Evolutionary conservation across 352 stramenopile genomes (phyloP).

Genomic region (Phytophthora pluvialis): DNA sequence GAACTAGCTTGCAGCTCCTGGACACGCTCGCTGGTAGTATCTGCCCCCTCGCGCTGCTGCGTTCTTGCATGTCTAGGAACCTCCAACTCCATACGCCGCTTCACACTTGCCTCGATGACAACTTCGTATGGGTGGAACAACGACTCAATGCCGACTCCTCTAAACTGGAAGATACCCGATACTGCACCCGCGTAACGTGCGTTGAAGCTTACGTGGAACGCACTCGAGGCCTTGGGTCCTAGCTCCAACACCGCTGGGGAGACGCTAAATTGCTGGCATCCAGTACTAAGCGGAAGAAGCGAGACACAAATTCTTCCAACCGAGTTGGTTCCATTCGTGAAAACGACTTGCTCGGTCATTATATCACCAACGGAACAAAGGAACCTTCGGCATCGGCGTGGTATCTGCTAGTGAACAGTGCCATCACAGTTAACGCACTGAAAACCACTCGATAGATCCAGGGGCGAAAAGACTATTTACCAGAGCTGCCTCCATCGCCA

Average conservation of each 20-base stretch:
- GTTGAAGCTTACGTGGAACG: constrained; percentile 76
- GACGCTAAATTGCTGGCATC: constrained; percentile 86
- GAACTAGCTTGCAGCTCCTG: constrained; percentile 57
- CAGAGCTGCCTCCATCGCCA: constrained; percentile 37
- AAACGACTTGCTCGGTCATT: constrained; percentile 79
- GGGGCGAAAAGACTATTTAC: constrained; percentile 11
- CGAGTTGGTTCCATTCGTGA: constrained; percentile 68
- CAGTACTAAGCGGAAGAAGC: constrained; percentile 79
- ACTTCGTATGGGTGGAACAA: constrained; percentile 82
- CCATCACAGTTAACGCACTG: constrained; percentile 3
- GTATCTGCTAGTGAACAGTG: constrained; percentile 38
- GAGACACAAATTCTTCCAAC: constrained; percentile 78
- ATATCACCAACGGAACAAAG: constrained; percentile 73
- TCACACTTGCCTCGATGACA: constrained; percentile 84
- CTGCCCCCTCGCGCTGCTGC: not conserved
- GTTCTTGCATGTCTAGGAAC: constrained; percentile 8
- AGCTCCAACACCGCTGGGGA: constrained; percentile 80
- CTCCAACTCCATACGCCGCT: constrained; percentile 42
- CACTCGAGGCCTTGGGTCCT: constrained; percentile 55
- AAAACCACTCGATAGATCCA: not conserved
- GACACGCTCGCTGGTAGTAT: constrained; percentile 28
- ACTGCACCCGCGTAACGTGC: constrained; percentile 65
- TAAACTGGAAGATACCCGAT: constrained; percentile 88
- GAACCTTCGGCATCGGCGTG: constrained; percentile 68
- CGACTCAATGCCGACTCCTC: constrained; percentile 67